Conservation (phyloP, 116 monocot species). For the Thalassia testudinum region DNA sequence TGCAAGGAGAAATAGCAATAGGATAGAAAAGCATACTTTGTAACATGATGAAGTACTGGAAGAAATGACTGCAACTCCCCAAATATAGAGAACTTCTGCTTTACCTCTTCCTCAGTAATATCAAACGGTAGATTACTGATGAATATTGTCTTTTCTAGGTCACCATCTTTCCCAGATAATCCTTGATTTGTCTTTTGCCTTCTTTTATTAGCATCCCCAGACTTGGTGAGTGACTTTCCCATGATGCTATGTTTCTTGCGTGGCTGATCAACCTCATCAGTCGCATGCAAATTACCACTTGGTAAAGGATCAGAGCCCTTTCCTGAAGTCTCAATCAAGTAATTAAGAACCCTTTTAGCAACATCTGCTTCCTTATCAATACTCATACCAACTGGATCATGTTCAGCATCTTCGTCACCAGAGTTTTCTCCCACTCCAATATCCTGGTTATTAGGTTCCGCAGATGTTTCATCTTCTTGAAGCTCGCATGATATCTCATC, state of each 20-base stretch:
- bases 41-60: conserved; percentile 75
- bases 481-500: neutral
- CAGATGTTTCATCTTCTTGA: too few species aligned
- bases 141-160: conserved; percentile 16
- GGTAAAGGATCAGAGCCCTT: conserved; percentile 12
- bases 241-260: neutral
- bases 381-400: conserved; percentile 17
- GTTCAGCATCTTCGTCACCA: conserved; percentile 15
- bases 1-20: neutral
- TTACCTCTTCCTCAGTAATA: conserved; percentile 52
- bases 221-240: neutral
- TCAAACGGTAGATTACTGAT: conserved; percentile 97
- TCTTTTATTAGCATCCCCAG: conserved; percentile 8
- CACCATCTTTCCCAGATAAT: neutral
- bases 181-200: conserved; percentile 2
- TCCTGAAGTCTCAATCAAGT: conserved; percentile 41
- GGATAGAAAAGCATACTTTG: conserved; percentile 49
- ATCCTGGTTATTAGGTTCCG: neutral
- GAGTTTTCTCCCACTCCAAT: conserved; percentile 3
- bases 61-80: conserved; percentile 62
- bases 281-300: conserved; percentile 10
- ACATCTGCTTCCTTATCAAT: conserved; percentile 50
- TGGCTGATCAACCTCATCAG: conserved; percentile 8
- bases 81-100: conserved; percentile 69
- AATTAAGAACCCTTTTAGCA: conserved; percentile 62